These are phyloP conservation scores for Danielia oregonensis DNA, from an alignment of 805 yeast species.

Conservation along the genomic window DNA sequence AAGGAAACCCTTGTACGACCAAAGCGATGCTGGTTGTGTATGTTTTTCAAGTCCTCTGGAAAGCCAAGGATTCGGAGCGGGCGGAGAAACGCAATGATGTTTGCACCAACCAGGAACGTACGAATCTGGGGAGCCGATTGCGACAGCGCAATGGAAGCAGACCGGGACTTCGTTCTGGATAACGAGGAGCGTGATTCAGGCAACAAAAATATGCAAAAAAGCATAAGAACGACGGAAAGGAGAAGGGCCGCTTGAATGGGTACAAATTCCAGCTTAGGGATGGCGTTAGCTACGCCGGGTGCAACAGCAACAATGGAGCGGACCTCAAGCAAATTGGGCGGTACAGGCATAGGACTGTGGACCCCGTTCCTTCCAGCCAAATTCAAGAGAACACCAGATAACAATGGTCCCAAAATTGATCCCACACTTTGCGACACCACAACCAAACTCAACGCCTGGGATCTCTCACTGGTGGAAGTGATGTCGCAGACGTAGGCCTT, in stretches of 20 bases:
- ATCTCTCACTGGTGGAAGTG: constrained; percentile 5
- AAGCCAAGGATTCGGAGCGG: constrained; percentile 1
- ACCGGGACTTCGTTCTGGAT: background rate
- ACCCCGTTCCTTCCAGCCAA: background rate
- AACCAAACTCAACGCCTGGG: constrained; percentile 6
- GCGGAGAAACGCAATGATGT: background rate
- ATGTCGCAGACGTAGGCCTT: constrained; percentile 10
- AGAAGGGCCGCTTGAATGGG: background rate
- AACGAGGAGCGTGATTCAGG: constrained; percentile 1
- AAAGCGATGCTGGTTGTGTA: background rate
- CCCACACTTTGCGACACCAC: constrained; percentile 5
- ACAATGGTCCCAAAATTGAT: constrained; percentile 6
- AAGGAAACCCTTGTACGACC: background rate
- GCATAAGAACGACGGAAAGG: background rate
- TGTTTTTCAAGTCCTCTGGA: background rate
- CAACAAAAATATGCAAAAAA: background rate
- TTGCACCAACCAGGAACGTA: background rate
- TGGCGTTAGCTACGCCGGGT: background rate
- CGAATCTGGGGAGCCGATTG: background rate
- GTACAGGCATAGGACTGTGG: background rate
- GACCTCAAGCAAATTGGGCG: background rate
- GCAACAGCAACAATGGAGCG: background rate
- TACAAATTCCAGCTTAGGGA: constrained; percentile 1
- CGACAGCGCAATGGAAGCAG: constrained; percentile 1
- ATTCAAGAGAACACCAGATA: background rate